Conservation (phyloP, 495 filamentous ascomycete genomes). For the Apiosordaria backusii region DNA sequence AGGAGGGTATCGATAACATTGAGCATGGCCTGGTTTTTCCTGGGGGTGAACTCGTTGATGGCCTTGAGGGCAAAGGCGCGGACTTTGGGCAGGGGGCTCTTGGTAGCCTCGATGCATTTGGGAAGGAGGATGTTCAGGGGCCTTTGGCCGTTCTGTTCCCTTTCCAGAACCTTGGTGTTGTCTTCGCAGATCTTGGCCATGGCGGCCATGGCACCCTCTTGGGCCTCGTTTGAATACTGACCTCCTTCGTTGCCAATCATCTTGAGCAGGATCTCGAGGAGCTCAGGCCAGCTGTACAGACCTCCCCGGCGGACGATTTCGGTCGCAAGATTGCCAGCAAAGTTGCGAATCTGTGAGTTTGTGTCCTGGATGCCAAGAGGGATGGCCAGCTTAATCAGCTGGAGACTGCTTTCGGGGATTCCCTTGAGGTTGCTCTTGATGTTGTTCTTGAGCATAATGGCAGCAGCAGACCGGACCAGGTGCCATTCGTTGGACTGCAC, state of each 20-base stretch:
- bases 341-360: slow-evolving; percentile 77
- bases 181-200: slow-evolving; percentile 96
- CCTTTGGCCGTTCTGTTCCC: slow-evolving; percentile 78
- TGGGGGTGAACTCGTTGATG: slow-evolving; percentile 87
- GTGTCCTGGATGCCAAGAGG: slow-evolving; percentile 76
- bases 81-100: slow-evolving; percentile 67
- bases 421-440: slow-evolving; percentile 66
- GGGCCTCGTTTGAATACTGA: slow-evolving; percentile 61
- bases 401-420: slow-evolving; percentile 64
- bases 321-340: slow-evolving; percentile 92
- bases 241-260: slow-evolving; percentile 71
- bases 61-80: slow-evolving; percentile 72
- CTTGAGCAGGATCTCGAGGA: slow-evolving; percentile 73
- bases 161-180: slow-evolving; percentile 80
- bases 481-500: slow-evolving; percentile 60
- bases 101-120: slow-evolving; percentile 82
- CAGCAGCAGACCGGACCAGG: slow-evolving; percentile 78
- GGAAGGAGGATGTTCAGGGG: slow-evolving; percentile 88
- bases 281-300: slow-evolving; percentile 84
- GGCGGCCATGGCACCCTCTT: slow-evolving; percentile 92
- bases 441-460: slow-evolving; percentile 93
- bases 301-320: slow-evolving; percentile 84
- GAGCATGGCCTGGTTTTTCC: slow-evolving; percentile 72
- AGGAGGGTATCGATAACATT: slow-evolving; percentile 74
- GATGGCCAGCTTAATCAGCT: slow-evolving; percentile 74